Conservation (phyloP, 129 eudicot genomes). For the Helianthus tuberosus region DNA sequence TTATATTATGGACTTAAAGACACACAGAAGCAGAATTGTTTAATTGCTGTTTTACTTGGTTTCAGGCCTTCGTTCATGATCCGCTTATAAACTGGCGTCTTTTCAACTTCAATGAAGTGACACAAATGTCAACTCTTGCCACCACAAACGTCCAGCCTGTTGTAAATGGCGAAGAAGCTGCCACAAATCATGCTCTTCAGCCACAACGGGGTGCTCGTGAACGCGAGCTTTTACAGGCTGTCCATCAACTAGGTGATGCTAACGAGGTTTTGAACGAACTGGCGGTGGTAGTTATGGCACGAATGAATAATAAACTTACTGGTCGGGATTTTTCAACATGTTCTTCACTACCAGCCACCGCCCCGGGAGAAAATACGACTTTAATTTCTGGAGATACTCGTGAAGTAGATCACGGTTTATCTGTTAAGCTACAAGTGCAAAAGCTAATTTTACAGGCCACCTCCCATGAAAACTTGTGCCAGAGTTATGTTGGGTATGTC, state of each 20-base stretch:
- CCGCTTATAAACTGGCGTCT: constrained; percentile 99
- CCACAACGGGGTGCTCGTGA: constrained; percentile 97
- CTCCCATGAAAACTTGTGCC: constrained; percentile 92
- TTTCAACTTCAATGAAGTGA: constrained; percentile 91
- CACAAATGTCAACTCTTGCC: constrained; percentile 78
- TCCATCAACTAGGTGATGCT: constrained; percentile 94
- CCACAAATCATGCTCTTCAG: constrained; percentile 56
- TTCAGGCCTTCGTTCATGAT: constrained; percentile 96
- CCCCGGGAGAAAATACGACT: constrained; percentile 55
- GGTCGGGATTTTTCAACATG: constrained; percentile 88
- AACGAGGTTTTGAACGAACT: constrained; percentile 95
- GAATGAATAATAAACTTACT: constrained; percentile 96
- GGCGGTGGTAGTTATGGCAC: constrained; percentile 95
- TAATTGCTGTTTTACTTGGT: constrained; percentile 6
- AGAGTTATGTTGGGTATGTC: constrained; percentile 95
- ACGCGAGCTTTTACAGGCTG: constrained; percentile 96
- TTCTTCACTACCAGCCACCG: constrained; percentile 52
- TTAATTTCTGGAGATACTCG: constrained; percentile 70
- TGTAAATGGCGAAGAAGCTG: constrained; percentile 67
- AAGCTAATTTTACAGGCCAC: constrained; percentile 93
- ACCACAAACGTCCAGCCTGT: constrained; percentile 61
- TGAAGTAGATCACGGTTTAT: constrained; percentile 91
- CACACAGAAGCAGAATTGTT: not conserved
- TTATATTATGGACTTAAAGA: not conserved
- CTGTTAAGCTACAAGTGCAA: constrained; percentile 91